These are phyloP conservation scores for Pestalotiopsis sp. DNA, from an alignment of 2,329 filamentous ascomycete genomes.

Conservation along the genomic window DNA sequence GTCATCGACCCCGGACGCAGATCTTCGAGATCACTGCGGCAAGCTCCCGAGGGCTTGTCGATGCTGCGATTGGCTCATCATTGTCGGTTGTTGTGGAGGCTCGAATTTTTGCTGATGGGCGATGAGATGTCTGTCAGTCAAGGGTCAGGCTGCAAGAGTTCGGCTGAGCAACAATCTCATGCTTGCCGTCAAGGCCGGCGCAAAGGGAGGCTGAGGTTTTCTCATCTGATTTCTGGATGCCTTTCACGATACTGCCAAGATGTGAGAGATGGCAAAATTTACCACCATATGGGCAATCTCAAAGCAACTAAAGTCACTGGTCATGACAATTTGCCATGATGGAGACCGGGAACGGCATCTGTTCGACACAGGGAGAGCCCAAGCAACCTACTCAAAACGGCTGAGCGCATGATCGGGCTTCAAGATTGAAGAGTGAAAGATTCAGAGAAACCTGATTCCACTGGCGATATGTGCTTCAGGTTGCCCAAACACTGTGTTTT, in stretches of 20 bases:
- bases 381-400: not conserved
- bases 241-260: constrained; percentile 4
- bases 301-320: not conserved
- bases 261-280: not conserved
- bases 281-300: not conserved
- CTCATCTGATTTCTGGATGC: constrained; percentile 3
- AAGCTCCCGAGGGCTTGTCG: constrained; percentile 1
- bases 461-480: not conserved
- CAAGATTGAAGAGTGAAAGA: not conserved
- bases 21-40: constrained; percentile 1
- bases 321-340: not conserved
- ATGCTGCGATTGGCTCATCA: constrained; percentile 4
- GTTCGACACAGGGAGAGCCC: not conserved
- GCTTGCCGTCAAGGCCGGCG: not conserved
- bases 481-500: not conserved
- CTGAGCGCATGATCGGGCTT: not conserved
- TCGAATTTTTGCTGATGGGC: not conserved
- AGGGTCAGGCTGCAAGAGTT: not conserved
- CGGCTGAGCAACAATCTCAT: not conserved
- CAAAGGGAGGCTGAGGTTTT: not conserved
- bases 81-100: not conserved
- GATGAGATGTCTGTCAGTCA: not conserved
- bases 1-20: not conserved
- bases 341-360: not conserved
- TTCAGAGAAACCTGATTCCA: not conserved